phyloP scores from a whole-genome alignment of 2,329 filamentous ascomycete species.

The Lasiodiplodia theobromae region DNA sequence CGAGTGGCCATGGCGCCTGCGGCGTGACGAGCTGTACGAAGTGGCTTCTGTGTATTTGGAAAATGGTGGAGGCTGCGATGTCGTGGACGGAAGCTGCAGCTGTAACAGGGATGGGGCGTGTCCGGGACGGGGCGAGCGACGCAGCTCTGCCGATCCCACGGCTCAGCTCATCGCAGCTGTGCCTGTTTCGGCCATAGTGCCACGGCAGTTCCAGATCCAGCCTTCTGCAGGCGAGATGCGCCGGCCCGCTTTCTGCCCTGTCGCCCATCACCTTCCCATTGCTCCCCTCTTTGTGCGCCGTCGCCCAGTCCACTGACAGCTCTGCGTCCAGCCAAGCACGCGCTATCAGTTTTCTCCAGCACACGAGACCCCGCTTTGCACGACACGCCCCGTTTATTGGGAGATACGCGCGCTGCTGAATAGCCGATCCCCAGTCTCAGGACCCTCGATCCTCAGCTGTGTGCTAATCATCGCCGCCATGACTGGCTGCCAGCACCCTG shows the following conservation, averaged over 20 bases:
- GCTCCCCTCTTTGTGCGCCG: slow-evolving; percentile 3
- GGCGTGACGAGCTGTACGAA: background rate
- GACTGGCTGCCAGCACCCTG: background rate
- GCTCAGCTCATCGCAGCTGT: background rate
- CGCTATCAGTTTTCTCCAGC: background rate
- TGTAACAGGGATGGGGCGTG: too few species aligned
- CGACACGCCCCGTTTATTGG: background rate
- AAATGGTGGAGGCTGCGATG: background rate
- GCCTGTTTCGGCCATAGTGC: background rate
- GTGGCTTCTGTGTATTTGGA: background rate
- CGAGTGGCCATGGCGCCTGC: too few species aligned
- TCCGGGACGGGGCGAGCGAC: background rate
- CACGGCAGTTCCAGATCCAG: background rate
- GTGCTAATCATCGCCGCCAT: background rate
- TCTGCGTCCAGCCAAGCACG: background rate
- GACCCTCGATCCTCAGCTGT: background rate
- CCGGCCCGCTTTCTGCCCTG: background rate
- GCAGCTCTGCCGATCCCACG: background rate
- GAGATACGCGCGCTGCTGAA: too few species aligned
- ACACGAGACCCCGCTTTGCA: slow-evolving; percentile 9
- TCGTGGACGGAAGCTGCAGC: background rate
- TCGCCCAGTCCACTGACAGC: background rate
- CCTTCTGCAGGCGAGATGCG: background rate
- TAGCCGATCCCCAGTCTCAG: background rate
- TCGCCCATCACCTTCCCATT: background rate